Base-by-base conservation (phyloP, 805 yeast genomes). In the Priceomyces carsonii region DNA sequence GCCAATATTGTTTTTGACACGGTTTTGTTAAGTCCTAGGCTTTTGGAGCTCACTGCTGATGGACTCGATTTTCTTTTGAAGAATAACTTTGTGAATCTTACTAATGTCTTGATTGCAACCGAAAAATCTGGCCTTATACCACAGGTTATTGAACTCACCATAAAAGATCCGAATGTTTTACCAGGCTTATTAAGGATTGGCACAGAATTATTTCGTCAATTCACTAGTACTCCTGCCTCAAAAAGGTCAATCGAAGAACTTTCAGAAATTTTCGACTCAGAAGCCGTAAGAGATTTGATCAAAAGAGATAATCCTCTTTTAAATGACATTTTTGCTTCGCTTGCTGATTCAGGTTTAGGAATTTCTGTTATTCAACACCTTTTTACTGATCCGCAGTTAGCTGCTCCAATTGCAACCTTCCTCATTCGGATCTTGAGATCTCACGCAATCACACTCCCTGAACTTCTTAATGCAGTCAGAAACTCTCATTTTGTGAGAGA, bases 381-480 rank as follows among this genome's bases (percentile, higher is more conserved):
- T 25, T 36, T 57, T 26, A 55, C 59, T 20, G 47, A 47, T 12
- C 60, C 61, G 6, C 52, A 51, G 15, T 46, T 57, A 30, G 49
- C 59, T 19, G 45, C 36, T n/a, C 62, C 62, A 8, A 40, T 50
- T 18, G 59, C 62, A 10, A 51, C 52, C 33, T 54, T 55, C 29
- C 43, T 55, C 38, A 35, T 40, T 13, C 42, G 39, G 13, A 47
- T 57, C 30, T 36, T 55, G 31, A 43, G 44, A 27, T 54, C 62
- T 5, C 45, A 45, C 18, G 58, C 61, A 3, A 40, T 55, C 23
- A 38, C 57, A 6, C 33, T 53, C 19, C 17, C 41, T 18, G 51
- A 54, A 12, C 37, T 57, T 24, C 34, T 50, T 12, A 40, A 25
- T 9, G 51, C 57, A 10, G 42, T 52, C 32, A 45, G 45, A 33